Conservation (phyloP, 75 land plant species). For the Picea glauca region DNA sequence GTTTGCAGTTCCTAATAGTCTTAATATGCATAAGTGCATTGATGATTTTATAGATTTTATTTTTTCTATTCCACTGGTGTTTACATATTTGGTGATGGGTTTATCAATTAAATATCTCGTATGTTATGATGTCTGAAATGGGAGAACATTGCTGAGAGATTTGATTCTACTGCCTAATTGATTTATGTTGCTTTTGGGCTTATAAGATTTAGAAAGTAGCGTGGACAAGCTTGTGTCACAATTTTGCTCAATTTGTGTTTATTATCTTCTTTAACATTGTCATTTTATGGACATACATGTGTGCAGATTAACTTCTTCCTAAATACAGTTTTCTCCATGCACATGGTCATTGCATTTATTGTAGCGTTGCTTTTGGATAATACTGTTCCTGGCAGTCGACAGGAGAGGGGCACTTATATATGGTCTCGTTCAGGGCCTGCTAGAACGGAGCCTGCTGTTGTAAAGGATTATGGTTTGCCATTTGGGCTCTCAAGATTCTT, state of each 20-base stretch:
- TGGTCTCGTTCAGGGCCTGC: slow-evolving; percentile 34
- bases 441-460: slow-evolving; percentile 28
- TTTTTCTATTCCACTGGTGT: neutral
- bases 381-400: slow-evolving; percentile 51
- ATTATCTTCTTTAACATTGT: neutral
- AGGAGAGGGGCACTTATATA: slow-evolving; percentile 35
- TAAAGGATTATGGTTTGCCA: slow-evolving; percentile 42
- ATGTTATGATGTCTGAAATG: neutral
- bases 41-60: neutral
- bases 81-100: neutral
- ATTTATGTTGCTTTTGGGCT: neutral
- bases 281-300: neutral
- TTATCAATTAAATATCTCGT: neutral
- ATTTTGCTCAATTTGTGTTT: neutral
- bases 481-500: slow-evolving; percentile 26
- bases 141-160: neutral
- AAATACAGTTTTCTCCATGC: slow-evolving; percentile 38
- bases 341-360: slow-evolving; percentile 51
- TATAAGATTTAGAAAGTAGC: neutral
- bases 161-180: neutral
- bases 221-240: neutral
- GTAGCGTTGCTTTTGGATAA: slow-evolving; percentile 48
- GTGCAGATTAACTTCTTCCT: slow-evolving; percentile 38
- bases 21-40: slow-evolving; percentile 1
- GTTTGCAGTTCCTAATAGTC: neutral